Evolutionary conservation across 495 filamentous ascomycete species (phyloP).

Genomic region (Filosporella fistucella): DNA sequence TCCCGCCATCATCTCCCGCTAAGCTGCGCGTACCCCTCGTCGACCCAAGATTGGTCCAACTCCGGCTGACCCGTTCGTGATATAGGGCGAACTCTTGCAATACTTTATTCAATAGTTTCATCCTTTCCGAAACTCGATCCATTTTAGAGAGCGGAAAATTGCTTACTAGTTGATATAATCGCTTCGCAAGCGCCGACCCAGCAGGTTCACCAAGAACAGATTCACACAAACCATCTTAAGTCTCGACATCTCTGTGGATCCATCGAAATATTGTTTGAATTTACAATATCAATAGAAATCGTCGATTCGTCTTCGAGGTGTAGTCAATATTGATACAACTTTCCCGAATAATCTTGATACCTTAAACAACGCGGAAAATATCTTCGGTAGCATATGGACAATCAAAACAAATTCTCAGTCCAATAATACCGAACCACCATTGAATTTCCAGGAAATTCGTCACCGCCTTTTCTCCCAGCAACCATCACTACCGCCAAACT

Average conservation of each 20-base stretch:
- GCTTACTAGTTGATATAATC: constrained; percentile 5
- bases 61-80: constrained; percentile 9
- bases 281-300: background rate
- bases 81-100: constrained; percentile 8
- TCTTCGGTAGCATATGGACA: no score
- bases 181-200: background rate
- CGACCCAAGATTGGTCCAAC: constrained; percentile 2
- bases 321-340: no score
- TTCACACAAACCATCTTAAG: background rate
- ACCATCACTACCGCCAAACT: constrained; percentile 23
- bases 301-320: no score
- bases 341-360: no score
- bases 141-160: constrained; percentile 15
- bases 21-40: background rate
- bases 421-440: no score
- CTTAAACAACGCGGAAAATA: no score
- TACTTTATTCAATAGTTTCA: constrained; percentile 19
- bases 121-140: constrained; percentile 23
- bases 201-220: background rate
- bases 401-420: no score
- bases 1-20: background rate
- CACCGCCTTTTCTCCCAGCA: background rate
- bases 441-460: background rate
- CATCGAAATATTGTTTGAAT: background rate
- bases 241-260: background rate